Evolutionary conservation across 2,329 filamentous ascomycete genomes (phyloP), one percentile per base, ranked within the genome.

Genomic region (Raffaelea arxii): DNA sequence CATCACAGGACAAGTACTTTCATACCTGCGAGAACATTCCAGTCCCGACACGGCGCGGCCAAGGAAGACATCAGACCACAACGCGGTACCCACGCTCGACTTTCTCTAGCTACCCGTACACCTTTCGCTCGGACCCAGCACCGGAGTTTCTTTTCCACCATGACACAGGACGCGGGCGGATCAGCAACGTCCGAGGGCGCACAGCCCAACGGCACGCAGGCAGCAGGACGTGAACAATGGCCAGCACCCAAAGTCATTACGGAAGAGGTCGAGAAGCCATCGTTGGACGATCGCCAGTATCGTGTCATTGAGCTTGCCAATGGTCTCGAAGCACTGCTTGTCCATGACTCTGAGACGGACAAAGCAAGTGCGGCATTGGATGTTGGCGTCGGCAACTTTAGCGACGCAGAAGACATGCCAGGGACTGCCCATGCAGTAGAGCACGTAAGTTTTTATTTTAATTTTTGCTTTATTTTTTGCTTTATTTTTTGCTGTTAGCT

Each of bases 381-480:
- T 62, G 90, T 97, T 60, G 90, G 94, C 63, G 91, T 96, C 30
- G 92, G 92, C 51, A 94, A 87, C 65, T 96, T 96, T 69, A 94
- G 86, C 60, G 92, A 98, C 60, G 80, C 86, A 54, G 78, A 84
- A 54, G 86, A 89, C 56, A 89, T 97, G 78, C 90, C 88, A 14
- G 89, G 92, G 49, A 90, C 94, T 78, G 91, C 91, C 44, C 92
- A 97, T 69, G 90, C 89, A 6, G 88, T 97, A 46, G 91, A 97
- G 71, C 91, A 96, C 75, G 77, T 80, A 68, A 51, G 64, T 48
- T 10, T 22, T 36, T n/a, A 16, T 22, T 59, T 39, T 22, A 39
- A 22, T 16, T 6, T 16, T 32, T 9, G 9, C 27, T 32, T 16
- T 47, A 19, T n/a, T 41, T 44, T 24, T 37, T 39, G 4, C 25